These are phyloP conservation scores for Penicillium sp. DNA, from an alignment of 2,329 filamentous ascomycete genomes.

Conservation along the genomic window DNA sequence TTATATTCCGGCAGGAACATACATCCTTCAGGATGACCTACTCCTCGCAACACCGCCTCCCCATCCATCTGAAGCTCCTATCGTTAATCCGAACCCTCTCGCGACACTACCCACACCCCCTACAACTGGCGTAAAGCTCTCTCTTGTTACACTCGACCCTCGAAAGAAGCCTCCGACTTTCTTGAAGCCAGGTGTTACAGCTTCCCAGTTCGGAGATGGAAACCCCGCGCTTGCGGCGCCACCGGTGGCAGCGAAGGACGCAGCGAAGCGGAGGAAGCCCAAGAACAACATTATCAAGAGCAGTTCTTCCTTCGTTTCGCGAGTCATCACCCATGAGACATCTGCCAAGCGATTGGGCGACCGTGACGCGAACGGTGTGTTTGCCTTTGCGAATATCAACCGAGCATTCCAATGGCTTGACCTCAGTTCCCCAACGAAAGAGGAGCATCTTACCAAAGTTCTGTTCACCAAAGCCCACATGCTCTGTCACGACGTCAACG, in stretches of 20 bases:
- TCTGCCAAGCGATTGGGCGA: conserved; percentile 77
- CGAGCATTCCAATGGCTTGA: conserved; percentile 96
- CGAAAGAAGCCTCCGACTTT: conserved; percentile 46
- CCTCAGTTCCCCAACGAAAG: conserved; percentile 66
- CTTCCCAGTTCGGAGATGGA: conserved; percentile 78
- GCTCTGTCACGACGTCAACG: conserved; percentile 89
- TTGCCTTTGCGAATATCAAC: conserved; percentile 94
- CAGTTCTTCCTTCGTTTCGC: conserved; percentile 97
- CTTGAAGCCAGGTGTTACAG: conserved; percentile 43
- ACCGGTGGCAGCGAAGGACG: conserved; percentile 62
- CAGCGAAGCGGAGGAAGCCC: conserved; percentile 77
- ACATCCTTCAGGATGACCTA: conserved; percentile 84
- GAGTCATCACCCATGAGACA: conserved; percentile 85
- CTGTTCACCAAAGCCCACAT: conserved; percentile 96
- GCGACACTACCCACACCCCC: conserved; percentile 82
- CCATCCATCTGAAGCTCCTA: conserved; percentile 87
- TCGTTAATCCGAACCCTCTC: conserved; percentile 85
- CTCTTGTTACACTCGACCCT: conserved; percentile 70
- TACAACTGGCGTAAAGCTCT: conserved; percentile 78
- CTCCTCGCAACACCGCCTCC: conserved; percentile 91
- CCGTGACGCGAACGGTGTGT: conserved; percentile 72
- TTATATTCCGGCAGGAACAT: conserved; percentile 64
- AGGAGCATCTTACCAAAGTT: conserved; percentile 91
- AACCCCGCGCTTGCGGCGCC: conserved; percentile 65
- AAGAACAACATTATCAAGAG: conserved; percentile 99